These are phyloP conservation scores for Rhizopogon vesiculosus DNA, from an alignment of 768 basidiomycete genomes.

Conservation along the genomic window DNA sequence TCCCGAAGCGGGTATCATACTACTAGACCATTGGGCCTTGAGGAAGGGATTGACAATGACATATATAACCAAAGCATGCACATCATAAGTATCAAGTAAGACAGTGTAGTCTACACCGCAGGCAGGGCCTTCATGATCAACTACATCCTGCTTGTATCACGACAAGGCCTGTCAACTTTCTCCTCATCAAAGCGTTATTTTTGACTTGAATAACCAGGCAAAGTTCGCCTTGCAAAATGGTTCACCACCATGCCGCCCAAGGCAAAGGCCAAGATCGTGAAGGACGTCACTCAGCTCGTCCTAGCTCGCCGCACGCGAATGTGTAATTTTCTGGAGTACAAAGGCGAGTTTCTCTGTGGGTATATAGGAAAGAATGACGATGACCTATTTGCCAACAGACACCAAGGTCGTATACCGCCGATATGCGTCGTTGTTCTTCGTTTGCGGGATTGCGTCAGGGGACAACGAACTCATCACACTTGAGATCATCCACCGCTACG, in stretches of 20 bases:
- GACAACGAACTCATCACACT: slow-evolving; percentile 93
- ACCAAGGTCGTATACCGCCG: slow-evolving; percentile 91
- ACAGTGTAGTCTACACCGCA: slow-evolving; percentile 13
- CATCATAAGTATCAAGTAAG: neutral
- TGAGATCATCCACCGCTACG: slow-evolving; percentile 92
- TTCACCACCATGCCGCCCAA: slow-evolving; percentile 81
- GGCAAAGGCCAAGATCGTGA: slow-evolving; percentile 85
- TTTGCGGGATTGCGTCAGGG: slow-evolving; percentile 73
- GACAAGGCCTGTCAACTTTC: slow-evolving; percentile 61
- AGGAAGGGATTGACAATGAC: neutral
- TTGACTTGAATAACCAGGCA: slow-evolving; percentile 47
- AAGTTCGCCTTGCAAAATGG: slow-evolving; percentile 95
- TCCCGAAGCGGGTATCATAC: slow-evolving; percentile 52
- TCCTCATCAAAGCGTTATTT: slow-evolving; percentile 4
- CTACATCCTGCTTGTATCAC: slow-evolving; percentile 90
- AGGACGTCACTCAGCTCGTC: slow-evolving; percentile 93
- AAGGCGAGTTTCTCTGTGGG: slow-evolving; percentile 54
- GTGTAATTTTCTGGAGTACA: slow-evolving; percentile 98
- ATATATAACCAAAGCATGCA: neutral
- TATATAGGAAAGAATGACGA: slow-evolving; percentile 10
- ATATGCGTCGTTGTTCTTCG: slow-evolving; percentile 95
- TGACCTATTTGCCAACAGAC: slow-evolving; percentile 33
- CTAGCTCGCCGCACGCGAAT: slow-evolving; percentile 82
- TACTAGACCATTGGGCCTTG: slow-evolving; percentile 47
- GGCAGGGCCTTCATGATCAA: slow-evolving; percentile 57